These are phyloP conservation scores for Aphanomyces stellatus DNA, from an alignment of 352 stramenopile species.

Conservation along the genomic window DNA sequence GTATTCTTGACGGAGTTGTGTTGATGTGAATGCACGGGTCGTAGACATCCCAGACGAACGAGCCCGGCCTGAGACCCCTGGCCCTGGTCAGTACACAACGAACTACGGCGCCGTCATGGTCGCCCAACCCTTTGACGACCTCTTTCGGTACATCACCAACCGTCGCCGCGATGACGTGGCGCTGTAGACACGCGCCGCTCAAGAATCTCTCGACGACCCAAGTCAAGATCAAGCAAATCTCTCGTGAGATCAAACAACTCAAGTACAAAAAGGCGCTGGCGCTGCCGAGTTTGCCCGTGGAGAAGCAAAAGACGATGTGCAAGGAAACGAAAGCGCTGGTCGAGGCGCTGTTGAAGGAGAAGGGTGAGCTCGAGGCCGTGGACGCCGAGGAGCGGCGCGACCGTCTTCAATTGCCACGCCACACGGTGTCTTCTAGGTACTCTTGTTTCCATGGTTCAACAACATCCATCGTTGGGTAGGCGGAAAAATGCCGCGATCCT, in stretches of 20 bases:
- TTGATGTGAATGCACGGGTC: neutral
- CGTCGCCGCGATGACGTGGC: neutral
- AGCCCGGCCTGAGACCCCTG: neutral
- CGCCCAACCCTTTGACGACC: slow-evolving; percentile 11
- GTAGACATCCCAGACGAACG: neutral
- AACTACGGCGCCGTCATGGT: slow-evolving; percentile 5
- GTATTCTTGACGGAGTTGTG: neutral
- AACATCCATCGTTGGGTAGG: too few relatives aligned
- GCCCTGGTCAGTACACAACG: slow-evolving; percentile 13
- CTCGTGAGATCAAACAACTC: slow-evolving; percentile 13
- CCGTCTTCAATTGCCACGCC: too few relatives aligned
- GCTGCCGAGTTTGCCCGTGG: slow-evolving; percentile 3
- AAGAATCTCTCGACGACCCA: slow-evolving; percentile 3
- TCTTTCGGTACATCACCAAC: neutral
- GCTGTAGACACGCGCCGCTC: neutral
- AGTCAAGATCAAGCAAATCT: slow-evolving; percentile 18
- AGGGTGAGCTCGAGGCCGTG: neutral
- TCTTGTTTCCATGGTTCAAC: too few relatives aligned
- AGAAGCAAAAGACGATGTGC: slow-evolving; percentile 15
- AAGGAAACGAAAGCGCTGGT: slow-evolving; percentile 1
- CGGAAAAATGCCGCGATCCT: too few relatives aligned
- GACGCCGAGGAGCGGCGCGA: neutral
- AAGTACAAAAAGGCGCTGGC: slow-evolving; percentile 10
- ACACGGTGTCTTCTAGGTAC: too few relatives aligned
- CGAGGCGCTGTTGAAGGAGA: neutral